Percentiles rank a stretch among this genome's conserved stretches.
These are phyloP conservation scores for Xylariaceae sp. DNA, from an alignment of 2,329 filamentous ascomycete genomes.

Conservation along the genomic window DNA sequence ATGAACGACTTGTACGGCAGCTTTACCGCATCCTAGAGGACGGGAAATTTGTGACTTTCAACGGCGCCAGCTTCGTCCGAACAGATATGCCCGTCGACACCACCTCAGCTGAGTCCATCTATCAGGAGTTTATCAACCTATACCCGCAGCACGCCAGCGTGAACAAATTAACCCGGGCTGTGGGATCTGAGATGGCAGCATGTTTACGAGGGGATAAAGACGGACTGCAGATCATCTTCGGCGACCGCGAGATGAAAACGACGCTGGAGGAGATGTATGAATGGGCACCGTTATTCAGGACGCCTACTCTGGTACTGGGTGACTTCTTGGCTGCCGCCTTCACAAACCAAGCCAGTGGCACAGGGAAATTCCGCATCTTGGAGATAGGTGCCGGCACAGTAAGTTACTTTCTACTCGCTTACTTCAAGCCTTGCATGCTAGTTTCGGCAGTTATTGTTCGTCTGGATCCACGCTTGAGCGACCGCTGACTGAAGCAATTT, in stretches of 20 bases:
- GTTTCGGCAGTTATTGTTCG: too few species aligned
- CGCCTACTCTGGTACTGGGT: background rate
- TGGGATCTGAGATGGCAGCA: background rate
- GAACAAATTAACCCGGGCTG: background rate
- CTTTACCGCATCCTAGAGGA: background rate
- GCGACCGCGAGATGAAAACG: background rate
- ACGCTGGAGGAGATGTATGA: background rate
- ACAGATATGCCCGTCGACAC: background rate
- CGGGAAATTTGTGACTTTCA: background rate
- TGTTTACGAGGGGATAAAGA: background rate
- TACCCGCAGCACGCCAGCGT: background rate
- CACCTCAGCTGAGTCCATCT: background rate
- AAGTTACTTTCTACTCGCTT: background rate
- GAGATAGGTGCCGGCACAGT: constrained; percentile 5
- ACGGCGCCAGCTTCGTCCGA: background rate
- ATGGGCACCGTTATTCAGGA: background rate
- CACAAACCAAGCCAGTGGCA: background rate
- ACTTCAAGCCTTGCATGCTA: too few species aligned
- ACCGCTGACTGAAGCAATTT: background rate
- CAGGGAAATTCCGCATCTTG: background rate
- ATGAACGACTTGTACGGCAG: background rate
- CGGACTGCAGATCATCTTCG: background rate
- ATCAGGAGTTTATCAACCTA: background rate
- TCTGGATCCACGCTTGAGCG: background rate
- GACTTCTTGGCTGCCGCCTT: background rate